phyloP scores from a whole-genome alignment of 106 monocot species.

The Xerophyta viscosa region DNA sequence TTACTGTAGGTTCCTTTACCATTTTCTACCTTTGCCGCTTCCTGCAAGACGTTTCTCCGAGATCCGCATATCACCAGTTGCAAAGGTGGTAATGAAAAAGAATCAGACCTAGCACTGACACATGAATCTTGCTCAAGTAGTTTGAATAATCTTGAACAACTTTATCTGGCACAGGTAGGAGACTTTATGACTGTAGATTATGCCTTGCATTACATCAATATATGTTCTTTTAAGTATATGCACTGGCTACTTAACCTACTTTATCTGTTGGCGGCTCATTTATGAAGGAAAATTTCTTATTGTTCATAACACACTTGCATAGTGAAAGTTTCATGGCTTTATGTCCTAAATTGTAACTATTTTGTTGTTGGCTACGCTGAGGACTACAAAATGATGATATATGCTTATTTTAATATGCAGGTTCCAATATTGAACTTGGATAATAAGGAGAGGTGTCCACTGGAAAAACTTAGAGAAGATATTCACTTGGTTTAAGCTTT shows the following conservation, averaged over 20 bases:
- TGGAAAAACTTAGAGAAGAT: slow-evolving; percentile 54
- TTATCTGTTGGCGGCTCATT: no score
- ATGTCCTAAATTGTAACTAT: no score
- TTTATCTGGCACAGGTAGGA: slow-evolving; percentile 88
- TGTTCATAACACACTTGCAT: no score
- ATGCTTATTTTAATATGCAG: slow-evolving; percentile 31
- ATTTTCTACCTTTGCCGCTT: slow-evolving; percentile 56
- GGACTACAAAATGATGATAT: no score
- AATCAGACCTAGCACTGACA: neutral
- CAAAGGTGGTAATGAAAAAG: slow-evolving; percentile 2
- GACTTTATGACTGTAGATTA: neutral
- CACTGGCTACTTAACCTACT: neutral
- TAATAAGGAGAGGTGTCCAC: slow-evolving; percentile 32
- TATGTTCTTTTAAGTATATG: neutral
- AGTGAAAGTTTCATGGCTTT: no score
- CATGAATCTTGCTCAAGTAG: slow-evolving; percentile 22
- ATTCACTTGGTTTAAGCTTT: slow-evolving; percentile 36
- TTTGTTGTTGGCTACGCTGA: no score
- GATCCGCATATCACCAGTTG: slow-evolving; percentile 9
- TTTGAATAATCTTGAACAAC: slow-evolving; percentile 21
- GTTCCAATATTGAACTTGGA: slow-evolving; percentile 69
- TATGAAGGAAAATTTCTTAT: no score
- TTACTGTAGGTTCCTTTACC: slow-evolving; percentile 53
- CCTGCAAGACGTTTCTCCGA: slow-evolving; percentile 48
- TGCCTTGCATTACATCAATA: neutral